Conservation (phyloP, 2,329 filamentous ascomycete genomes). For the Hypocreales sp. region DNA sequence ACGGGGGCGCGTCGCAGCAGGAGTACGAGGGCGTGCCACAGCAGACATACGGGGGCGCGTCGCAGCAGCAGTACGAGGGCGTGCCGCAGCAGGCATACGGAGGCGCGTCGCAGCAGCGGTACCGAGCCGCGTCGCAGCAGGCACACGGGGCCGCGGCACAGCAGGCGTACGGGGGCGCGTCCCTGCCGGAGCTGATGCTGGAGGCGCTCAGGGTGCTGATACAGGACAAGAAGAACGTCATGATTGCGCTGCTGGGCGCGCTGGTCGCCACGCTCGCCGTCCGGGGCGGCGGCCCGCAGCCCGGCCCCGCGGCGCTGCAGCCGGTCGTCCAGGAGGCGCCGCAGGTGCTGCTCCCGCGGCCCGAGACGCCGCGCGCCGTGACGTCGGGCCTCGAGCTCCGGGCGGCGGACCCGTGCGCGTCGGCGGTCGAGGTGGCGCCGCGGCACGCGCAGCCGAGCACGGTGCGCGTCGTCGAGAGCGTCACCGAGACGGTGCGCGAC, state of each 20-base stretch:
- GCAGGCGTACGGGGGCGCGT: slow-evolving; percentile 24
- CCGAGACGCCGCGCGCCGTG: too few relatives aligned
- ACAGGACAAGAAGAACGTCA: slow-evolving; percentile 42
- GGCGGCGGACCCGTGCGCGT: background rate
- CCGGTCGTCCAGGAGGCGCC: too few relatives aligned
- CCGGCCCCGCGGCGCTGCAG: slow-evolving; percentile 13
- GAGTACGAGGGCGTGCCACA: too few relatives aligned
- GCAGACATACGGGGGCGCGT: too few relatives aligned
- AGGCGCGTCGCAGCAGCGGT: too few relatives aligned
- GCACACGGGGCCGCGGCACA: too few relatives aligned
- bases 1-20: too few relatives aligned
- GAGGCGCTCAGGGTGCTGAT: slow-evolving; percentile 38
- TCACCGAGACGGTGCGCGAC: slow-evolving; percentile 2
- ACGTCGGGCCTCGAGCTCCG: background rate
- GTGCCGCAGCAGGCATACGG: too few relatives aligned
- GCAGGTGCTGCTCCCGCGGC: too few relatives aligned
- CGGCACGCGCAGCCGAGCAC: slow-evolving; percentile 2
- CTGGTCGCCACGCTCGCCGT: slow-evolving; percentile 37
- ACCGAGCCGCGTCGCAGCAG: too few relatives aligned
- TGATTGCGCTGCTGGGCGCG: slow-evolving; percentile 37
- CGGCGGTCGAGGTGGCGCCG: too few relatives aligned
- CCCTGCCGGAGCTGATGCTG: slow-evolving; percentile 36
- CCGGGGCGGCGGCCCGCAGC: slow-evolving; percentile 9
- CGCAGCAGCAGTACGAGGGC: too few relatives aligned
- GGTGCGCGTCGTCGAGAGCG: slow-evolving; percentile 4